Conservation (phyloP, 768 basidiomycete species). For the Fibroporia radiculosa region DNA sequence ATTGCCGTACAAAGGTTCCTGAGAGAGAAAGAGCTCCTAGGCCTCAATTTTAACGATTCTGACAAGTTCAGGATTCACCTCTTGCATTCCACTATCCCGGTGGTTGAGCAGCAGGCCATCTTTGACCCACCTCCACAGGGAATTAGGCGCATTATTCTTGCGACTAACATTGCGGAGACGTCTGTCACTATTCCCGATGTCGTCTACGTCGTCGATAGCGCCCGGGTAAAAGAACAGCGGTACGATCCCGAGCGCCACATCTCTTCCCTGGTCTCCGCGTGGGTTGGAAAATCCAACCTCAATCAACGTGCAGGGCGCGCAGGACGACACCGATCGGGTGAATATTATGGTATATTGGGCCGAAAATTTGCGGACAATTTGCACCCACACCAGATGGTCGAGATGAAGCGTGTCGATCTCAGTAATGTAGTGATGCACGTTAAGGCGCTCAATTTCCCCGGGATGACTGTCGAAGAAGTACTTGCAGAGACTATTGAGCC, state of each 20-base stretch:
- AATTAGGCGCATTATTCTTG: conserved; percentile 80
- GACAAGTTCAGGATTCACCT: conserved; percentile 63
- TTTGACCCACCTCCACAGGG: conserved; percentile 77
- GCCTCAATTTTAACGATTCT: conserved; percentile 53
- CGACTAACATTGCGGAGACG: conserved; percentile 95
- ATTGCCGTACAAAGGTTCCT: conserved; percentile 58
- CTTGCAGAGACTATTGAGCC: conserved; percentile 82
- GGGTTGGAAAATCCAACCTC: conserved; percentile 86
- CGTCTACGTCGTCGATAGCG: conserved; percentile 89
- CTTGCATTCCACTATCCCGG: conserved; percentile 84
- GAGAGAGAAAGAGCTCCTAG: conserved; percentile 36
- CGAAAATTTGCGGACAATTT: conserved; percentile 51
- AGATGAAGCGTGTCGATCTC: conserved; percentile 89
- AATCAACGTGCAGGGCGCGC: conserved; percentile 91
- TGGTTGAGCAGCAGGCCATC: conserved; percentile 82
- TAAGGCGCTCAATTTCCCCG: conserved; percentile 86
- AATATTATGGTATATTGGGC: conserved; percentile 83
- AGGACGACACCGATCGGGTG: conserved; percentile 83
- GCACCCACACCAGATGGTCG: conserved; percentile 79
- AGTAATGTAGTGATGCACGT: conserved; percentile 95
- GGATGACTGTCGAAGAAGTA: conserved; percentile 81
- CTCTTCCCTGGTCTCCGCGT: conserved; percentile 82
- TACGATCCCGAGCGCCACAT: conserved; percentile 88
- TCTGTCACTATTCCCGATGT: conserved; percentile 94
- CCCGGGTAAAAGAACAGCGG: conserved; percentile 78